A percentile compares a stretch with the other conserved stretches of the same genome.
Evolutionary conservation across 1,284 basidiomycete genomes (phyloP).

Genomic region (Sanghuangporus weigelae): DNA sequence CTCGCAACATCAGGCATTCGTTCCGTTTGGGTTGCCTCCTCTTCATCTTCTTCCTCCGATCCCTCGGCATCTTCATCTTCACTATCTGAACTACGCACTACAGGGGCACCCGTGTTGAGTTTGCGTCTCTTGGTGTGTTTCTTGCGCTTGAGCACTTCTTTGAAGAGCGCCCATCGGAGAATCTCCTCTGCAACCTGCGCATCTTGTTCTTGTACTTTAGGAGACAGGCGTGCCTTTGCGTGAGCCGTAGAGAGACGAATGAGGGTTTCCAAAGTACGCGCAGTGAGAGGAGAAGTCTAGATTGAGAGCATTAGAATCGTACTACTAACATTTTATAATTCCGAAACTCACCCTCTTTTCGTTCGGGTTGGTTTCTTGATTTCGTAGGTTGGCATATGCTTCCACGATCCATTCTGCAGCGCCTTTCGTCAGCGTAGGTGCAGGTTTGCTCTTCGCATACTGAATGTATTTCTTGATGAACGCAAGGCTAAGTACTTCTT

Average conservation of each 20-base stretch:
- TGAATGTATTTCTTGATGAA: constrained; percentile 99
- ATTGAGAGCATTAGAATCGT: constrained; percentile 2
- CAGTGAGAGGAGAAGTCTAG: constrained; percentile 94
- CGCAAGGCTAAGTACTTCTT: constrained; percentile 86
- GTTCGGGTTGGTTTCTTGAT: constrained; percentile 89
- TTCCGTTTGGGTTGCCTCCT: constrained; percentile 41
- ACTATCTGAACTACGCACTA: constrained; percentile 26
- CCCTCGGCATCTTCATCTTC: constrained; percentile 37
- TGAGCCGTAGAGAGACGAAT: constrained; percentile 98
- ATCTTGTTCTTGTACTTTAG: constrained; percentile 82
- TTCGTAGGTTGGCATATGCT: constrained; percentile 89
- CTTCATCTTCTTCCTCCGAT: constrained; percentile 41
- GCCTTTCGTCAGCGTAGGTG: constrained; percentile 86
- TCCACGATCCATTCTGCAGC: constrained; percentile 94
- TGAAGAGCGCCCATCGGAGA: constrained; percentile 96
- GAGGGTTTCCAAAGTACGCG: constrained; percentile 97
- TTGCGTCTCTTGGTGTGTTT: constrained; percentile 73
- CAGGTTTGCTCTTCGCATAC: constrained; percentile 87
- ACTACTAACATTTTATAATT: background rate
- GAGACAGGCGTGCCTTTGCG: constrained; percentile 89
- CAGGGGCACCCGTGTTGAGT: constrained; percentile 58
- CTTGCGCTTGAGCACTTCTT: constrained; percentile 86
- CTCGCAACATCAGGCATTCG: constrained; percentile 43
- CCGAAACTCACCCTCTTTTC: constrained; percentile 69
- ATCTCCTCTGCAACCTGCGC: constrained; percentile 92